Conservation (phyloP, 116 monocot genomes). For the Trichopus zeylanicus region DNA sequence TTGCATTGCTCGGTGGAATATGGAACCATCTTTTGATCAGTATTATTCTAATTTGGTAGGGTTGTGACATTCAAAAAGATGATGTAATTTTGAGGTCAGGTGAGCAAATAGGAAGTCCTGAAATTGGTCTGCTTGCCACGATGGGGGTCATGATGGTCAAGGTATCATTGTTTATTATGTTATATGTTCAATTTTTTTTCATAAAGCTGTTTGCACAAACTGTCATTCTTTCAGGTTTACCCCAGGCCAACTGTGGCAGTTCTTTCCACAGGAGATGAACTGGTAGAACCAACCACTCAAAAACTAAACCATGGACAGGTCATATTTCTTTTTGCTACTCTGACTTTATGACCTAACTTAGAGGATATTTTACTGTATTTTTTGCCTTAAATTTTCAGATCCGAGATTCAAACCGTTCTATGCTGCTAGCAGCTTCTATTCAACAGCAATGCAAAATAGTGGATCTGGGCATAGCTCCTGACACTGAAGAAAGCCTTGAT, state of each 20-base stretch:
- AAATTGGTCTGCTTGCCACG: slow-evolving; percentile 89
- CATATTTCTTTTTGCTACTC: neutral
- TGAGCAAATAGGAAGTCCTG: slow-evolving; percentile 62
- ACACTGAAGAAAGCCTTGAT: slow-evolving; percentile 56
- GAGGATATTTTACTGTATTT: neutral
- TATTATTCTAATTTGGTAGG: slow-evolving; percentile 26
- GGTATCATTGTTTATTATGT: slow-evolving; percentile 32
- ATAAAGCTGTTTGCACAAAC: neutral
- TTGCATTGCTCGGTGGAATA: neutral
- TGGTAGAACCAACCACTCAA: slow-evolving; percentile 61
- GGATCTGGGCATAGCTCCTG: slow-evolving; percentile 79
- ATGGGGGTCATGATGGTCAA: slow-evolving; percentile 74
- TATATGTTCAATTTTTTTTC: slow-evolving; percentile 4
- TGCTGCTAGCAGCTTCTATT: slow-evolving; percentile 68
- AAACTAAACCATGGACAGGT: slow-evolving; percentile 77
- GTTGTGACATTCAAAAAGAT: slow-evolving; percentile 84
- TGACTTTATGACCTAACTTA: neutral
- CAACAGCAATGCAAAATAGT: slow-evolving; percentile 75
- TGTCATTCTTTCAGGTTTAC: slow-evolving; percentile 47
- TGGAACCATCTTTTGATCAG: neutral
- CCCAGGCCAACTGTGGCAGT: slow-evolving; percentile 71
- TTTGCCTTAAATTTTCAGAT: slow-evolving; percentile 44
- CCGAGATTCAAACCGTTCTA: slow-evolving; percentile 87
- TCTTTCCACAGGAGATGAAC: slow-evolving; percentile 88
- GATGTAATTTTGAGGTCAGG: slow-evolving; percentile 60